Percentiles rank a stretch among this genome's conserved stretches.
Conservation (phyloP, 768 basidiomycete genomes). For the Boletus rubescentipes region DNA sequence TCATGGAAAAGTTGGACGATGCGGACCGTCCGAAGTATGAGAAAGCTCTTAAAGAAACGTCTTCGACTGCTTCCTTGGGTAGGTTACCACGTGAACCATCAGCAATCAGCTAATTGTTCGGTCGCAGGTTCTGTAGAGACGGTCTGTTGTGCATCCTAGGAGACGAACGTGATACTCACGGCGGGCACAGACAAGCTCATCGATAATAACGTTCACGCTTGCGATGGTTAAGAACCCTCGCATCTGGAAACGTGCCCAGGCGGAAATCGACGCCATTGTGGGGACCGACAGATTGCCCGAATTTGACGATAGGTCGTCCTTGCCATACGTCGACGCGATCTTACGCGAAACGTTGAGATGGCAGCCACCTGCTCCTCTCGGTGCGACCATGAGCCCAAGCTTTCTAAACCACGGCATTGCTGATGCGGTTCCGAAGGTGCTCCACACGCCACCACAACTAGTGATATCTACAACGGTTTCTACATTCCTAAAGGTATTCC, state of each 20-base stretch:
- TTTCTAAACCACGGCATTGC: background rate
- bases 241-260: constrained; percentile 9
- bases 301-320: constrained; percentile 4
- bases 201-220: constrained; percentile 6
- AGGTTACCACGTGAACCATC: background rate
- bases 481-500: constrained; percentile 48
- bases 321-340: constrained; percentile 15
- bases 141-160: background rate
- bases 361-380: constrained; percentile 7
- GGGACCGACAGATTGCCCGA: constrained; percentile 8
- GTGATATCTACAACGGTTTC: constrained; percentile 44
- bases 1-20: constrained; percentile 9
- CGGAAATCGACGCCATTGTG: constrained; percentile 7
- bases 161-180: background rate
- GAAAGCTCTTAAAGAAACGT: constrained; percentile 15
- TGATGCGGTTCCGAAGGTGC: constrained; percentile 2
- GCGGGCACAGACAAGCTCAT: background rate
- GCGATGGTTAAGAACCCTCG: constrained; percentile 16
- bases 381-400: background rate
- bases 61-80: constrained; percentile 18
- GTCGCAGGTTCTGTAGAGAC: constrained; percentile 13
- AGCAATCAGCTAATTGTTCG: background rate
- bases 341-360: constrained; percentile 12
- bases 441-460: constrained; percentile 29
- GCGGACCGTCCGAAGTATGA: constrained; percentile 7